Conservation (phyloP, 768 basidiomycete genomes). For the Lentinula sp. region DNA sequence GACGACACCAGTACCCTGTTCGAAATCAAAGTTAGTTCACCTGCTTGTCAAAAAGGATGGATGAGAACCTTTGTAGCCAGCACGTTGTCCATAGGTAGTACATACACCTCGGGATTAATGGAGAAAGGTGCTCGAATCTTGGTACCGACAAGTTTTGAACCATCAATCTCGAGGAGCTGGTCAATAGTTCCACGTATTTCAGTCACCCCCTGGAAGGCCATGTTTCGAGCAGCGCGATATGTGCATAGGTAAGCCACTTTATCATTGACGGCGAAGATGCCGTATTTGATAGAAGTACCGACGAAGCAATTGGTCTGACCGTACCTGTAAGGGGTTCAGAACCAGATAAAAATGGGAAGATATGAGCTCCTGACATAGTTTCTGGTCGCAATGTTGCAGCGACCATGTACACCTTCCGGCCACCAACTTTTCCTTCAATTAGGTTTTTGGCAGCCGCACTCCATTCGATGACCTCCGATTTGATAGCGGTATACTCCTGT, state of each 20-base stretch:
- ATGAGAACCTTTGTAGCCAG: conserved; percentile 77
- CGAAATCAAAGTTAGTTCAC: neutral
- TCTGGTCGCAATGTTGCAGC: conserved; percentile 95
- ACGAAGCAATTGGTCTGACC: conserved; percentile 99
- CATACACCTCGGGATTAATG: conserved; percentile 81
- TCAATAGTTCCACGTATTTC: conserved; percentile 65
- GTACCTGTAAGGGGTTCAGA: conserved; percentile 49
- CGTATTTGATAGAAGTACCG: conserved; percentile 85
- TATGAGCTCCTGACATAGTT: conserved; percentile 66
- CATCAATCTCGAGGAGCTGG: conserved; percentile 73
- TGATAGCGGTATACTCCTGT: conserved; percentile 91
- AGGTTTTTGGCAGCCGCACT: conserved; percentile 57
- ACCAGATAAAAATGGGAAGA: neutral
- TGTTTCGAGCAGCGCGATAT: conserved; percentile 88
- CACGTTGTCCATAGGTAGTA: conserved; percentile 98
- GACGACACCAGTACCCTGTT: conserved; percentile 92
- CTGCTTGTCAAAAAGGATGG: neutral
- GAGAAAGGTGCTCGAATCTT: conserved; percentile 86
- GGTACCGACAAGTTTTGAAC: conserved; percentile 77
- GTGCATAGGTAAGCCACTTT: conserved; percentile 87
- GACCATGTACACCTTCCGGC: conserved; percentile 84
- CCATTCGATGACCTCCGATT: conserved; percentile 91
- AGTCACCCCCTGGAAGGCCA: conserved; percentile 91
- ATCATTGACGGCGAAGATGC: conserved; percentile 83
- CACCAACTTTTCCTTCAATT: conserved; percentile 65